Conservation (phyloP, 2,329 filamentous ascomycete species). For the Colletotrichum paranaense region DNA sequence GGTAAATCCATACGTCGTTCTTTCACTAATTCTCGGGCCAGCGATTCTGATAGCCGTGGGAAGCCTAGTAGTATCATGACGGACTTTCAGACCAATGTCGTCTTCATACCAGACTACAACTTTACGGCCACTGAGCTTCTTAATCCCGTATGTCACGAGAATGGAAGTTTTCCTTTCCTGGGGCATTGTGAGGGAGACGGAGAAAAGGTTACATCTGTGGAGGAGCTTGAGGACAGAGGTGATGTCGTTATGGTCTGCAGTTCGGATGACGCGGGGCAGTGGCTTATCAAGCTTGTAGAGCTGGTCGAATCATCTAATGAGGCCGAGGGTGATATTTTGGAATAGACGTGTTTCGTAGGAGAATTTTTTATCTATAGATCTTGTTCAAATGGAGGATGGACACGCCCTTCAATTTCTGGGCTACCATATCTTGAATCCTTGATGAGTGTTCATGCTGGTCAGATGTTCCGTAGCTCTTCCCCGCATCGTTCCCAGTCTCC, state of each 20-base stretch:
- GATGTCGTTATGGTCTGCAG: not conserved
- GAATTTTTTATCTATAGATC: not conserved
- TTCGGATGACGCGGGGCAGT: not conserved
- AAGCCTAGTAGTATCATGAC: not conserved
- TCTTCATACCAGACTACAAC: not conserved
- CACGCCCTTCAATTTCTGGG: not conserved
- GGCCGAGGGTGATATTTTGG: not conserved
- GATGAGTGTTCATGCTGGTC: not conserved
- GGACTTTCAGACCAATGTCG: not conserved
- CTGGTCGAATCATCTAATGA: not conserved
- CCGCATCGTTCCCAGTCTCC: not conserved
- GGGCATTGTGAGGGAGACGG: not conserved
- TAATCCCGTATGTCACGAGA: not conserved
- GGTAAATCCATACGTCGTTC: not conserved
- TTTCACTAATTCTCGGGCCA: not conserved
- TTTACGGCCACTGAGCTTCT: not conserved
- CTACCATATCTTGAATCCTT: not conserved
- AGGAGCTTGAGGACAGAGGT: not conserved
- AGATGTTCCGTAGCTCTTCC: not conserved
- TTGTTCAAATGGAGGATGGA: not conserved
- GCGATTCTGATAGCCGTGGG: not conserved
- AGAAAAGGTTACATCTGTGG: not conserved
- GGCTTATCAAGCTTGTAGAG: not conserved
- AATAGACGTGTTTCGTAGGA: not conserved
- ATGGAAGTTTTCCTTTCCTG: not conserved